These are phyloP conservation scores for Kokia cookei DNA, from an alignment of 441 rosid genomes.

Conservation along the genomic window DNA sequence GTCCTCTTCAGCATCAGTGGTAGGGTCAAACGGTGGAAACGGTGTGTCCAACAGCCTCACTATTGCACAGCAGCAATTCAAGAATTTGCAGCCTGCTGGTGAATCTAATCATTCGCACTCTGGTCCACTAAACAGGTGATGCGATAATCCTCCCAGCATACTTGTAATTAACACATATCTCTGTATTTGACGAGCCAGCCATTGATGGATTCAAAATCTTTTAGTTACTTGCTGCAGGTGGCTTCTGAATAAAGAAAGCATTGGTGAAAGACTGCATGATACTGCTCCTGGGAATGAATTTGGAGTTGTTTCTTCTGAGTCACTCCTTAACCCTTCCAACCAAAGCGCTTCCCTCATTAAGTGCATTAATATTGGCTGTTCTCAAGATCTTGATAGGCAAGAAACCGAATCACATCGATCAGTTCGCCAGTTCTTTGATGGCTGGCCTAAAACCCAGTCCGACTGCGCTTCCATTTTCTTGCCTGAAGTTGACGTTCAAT, in stretches of 20 bases:
- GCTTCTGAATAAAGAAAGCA: slow-evolving; percentile 25
- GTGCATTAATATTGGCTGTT: slow-evolving; percentile 31
- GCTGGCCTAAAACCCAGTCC: slow-evolving; percentile 43
- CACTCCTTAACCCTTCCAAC: slow-evolving; percentile 36
- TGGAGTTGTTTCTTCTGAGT: slow-evolving; percentile 36
- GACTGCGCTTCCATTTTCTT: slow-evolving; percentile 31
- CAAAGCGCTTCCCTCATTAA: slow-evolving; percentile 24
- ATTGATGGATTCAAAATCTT: not conserved
- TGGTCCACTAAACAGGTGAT: slow-evolving; percentile 35
- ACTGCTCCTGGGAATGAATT: slow-evolving; percentile 23
- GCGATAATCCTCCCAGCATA: not conserved
- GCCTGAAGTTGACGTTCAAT: slow-evolving; percentile 39
- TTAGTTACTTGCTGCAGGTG: slow-evolving; percentile 25
- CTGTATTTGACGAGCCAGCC: not conserved
- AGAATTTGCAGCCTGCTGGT: slow-evolving; percentile 24
- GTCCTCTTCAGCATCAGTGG: slow-evolving; percentile 18
- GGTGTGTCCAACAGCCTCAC: slow-evolving; percentile 26
- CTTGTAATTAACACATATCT: not conserved
- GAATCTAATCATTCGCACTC: slow-evolving; percentile 22
- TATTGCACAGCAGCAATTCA: slow-evolving; percentile 27
- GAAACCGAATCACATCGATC: slow-evolving; percentile 35
- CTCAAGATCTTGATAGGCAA: slow-evolving; percentile 22
- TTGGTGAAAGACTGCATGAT: slow-evolving; percentile 19
- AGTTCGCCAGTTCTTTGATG: slow-evolving; percentile 50
- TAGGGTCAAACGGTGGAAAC: slow-evolving; percentile 17